These are phyloP conservation scores for Chalara sp. DNA, from an alignment of 2,329 filamentous ascomycete species.

Conservation along the genomic window DNA sequence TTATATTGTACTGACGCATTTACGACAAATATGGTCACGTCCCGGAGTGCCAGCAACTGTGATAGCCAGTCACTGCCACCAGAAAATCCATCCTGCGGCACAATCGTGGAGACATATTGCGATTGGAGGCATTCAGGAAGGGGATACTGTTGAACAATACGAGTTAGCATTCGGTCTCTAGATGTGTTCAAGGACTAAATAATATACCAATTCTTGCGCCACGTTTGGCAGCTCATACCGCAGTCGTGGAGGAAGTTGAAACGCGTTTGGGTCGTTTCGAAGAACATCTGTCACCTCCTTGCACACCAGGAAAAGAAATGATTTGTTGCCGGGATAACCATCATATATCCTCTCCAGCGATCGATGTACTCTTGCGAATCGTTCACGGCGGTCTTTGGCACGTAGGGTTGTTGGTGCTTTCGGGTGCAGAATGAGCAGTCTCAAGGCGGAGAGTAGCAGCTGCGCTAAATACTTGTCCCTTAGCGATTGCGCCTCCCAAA, in stretches of 20 bases:
- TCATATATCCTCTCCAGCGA: conserved; percentile 32
- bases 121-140: conserved; percentile 29
- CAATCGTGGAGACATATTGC: conserved; percentile 29
- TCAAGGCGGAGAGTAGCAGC: conserved; percentile 31
- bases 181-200: neutral
- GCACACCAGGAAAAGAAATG: conserved; percentile 32
- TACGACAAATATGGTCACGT: conserved; percentile 33
- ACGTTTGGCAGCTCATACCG: conserved; percentile 31
- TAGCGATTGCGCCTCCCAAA: conserved; percentile 20
- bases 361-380: conserved; percentile 32
- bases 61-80: conserved; percentile 28
- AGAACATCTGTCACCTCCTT: conserved; percentile 31
- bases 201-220: conserved; percentile 30
- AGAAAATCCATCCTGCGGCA: conserved; percentile 22
- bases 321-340: conserved; percentile 32
- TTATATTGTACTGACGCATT: conserved; percentile 33
- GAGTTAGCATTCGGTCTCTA: neutral
- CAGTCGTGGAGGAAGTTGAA: conserved; percentile 28
- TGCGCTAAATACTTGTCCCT: conserved; percentile 33
- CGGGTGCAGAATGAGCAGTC: conserved; percentile 33
- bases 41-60: conserved; percentile 33
- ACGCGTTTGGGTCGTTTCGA: conserved; percentile 28
- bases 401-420: conserved; percentile 27
- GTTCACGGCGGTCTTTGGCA: conserved; percentile 30
- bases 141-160: conserved; percentile 27